Conservation (phyloP, 2,329 filamentous ascomycete genomes). For the Fusarium pseudocircinatum region DNA sequence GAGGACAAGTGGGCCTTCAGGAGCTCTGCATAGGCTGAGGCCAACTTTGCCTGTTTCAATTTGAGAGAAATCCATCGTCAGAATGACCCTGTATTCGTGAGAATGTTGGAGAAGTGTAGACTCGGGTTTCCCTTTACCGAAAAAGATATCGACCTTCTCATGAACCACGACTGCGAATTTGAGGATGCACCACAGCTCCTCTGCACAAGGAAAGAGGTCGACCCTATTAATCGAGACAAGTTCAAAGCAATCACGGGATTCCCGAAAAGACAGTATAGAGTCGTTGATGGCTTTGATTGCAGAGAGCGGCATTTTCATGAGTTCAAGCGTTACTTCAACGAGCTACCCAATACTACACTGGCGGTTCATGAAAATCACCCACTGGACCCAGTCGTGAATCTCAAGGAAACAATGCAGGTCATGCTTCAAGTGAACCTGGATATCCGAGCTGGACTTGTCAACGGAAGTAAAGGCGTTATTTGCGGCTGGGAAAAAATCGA, state of each 20-base stretch:
- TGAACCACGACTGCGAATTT: slow-evolving; percentile 54
- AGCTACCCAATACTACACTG: no score
- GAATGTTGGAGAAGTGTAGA: slow-evolving; percentile 64
- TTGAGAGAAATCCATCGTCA: slow-evolving; percentile 67
- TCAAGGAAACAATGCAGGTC: not conserved
- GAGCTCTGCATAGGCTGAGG: slow-evolving; percentile 63
- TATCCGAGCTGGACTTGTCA: not conserved
- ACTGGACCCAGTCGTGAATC: not conserved
- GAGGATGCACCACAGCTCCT: slow-evolving; percentile 35
- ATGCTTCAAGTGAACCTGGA: not conserved
- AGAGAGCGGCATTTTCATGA: no score
- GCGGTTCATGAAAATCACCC: not conserved
- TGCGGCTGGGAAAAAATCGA: not conserved
- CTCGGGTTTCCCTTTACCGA: slow-evolving; percentile 53
- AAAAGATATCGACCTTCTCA: slow-evolving; percentile 53
- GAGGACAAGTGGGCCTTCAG: slow-evolving; percentile 70
- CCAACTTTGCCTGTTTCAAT: slow-evolving; percentile 62
- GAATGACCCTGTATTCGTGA: slow-evolving; percentile 61
- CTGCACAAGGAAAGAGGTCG: slow-evolving; percentile 16
- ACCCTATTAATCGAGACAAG: not conserved
- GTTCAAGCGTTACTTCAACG: no score
- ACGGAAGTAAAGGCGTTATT: not conserved
- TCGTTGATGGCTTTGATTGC: not conserved
- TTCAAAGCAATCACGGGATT: not conserved
- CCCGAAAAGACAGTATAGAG: not conserved